phyloP scores from a whole-genome alignment of 495 filamentous ascomycete genomes.

The Letharia columbiana region DNA sequence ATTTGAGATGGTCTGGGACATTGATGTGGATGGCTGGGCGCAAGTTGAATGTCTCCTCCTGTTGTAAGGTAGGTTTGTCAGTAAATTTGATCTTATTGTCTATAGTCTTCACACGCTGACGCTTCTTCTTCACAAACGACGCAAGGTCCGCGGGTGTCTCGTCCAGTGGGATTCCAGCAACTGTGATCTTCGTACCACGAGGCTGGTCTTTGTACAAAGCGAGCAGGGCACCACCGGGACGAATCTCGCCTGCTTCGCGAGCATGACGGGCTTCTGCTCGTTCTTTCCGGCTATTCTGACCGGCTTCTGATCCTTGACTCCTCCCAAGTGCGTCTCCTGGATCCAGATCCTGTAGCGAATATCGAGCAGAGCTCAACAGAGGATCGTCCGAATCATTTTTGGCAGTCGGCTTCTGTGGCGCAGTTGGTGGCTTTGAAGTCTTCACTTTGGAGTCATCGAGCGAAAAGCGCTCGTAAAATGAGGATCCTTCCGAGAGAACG shows the following conservation, averaged over 20 bases:
- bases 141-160: slow-evolving; percentile 9
- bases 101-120: neutral
- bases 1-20: slow-evolving; percentile 77
- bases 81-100: slow-evolving; percentile 5
- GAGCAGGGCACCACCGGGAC: neutral
- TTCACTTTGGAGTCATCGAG: neutral
- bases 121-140: slow-evolving; percentile 2
- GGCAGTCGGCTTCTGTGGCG: neutral
- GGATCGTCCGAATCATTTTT: neutral
- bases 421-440: neutral
- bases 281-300: neutral
- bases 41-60: slow-evolving; percentile 80
- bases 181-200: neutral
- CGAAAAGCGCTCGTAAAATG: neutral
- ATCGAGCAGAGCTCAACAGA: neutral
- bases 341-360: neutral
- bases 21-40: slow-evolving; percentile 74
- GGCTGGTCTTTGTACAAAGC: neutral
- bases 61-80: slow-evolving; percentile 14
- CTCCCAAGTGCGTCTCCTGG: neutral
- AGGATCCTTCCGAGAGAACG: neutral
- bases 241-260: neutral
- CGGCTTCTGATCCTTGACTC: neutral
- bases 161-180: slow-evolving; percentile 11
- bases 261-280: slow-evolving; percentile 2